phyloP scores from a whole-genome alignment of 192 early-diverging fungal genomes.

The Jimgerdemannia lactiflua region DNA sequence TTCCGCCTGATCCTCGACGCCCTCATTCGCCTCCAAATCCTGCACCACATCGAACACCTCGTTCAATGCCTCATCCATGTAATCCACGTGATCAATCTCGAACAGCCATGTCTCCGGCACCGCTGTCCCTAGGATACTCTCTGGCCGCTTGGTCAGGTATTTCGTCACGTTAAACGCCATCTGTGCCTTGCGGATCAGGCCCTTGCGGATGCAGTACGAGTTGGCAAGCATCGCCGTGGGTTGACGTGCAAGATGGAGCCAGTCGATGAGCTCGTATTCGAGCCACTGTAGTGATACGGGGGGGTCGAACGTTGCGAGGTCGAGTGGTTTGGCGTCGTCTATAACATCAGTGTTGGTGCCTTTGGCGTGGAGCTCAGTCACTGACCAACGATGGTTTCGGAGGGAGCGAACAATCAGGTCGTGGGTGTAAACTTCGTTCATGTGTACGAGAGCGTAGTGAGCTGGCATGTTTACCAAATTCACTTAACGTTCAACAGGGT shows the following conservation, averaged over 20 bases:
- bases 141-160: conserved; percentile 52
- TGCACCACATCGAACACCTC: conserved; percentile 64
- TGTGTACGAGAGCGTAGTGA: conserved; percentile 21
- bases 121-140: conserved; percentile 42
- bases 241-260: conserved; percentile 40
- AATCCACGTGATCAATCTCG: conserved; percentile 62
- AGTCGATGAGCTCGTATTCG: conserved; percentile 65
- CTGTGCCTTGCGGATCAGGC: conserved; percentile 65
- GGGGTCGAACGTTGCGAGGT: not conserved
- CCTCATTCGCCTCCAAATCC: conserved; percentile 48
- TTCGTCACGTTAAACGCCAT: conserved; percentile 60
- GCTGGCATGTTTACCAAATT: no score
- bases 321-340: conserved; percentile 5
- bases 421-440: conserved; percentile 33
- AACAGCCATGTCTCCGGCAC: conserved; percentile 65
- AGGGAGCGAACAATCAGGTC: conserved; percentile 21
- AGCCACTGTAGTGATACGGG: conserved; percentile 43
- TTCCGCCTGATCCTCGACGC: conserved; percentile 8
- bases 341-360: not conserved
- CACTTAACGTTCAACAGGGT: no score
- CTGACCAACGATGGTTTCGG: conserved; percentile 4
- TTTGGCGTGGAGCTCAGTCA: conserved; percentile 8
- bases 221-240: conserved; percentile 25
- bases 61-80: conserved; percentile 65
- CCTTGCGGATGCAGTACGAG: conserved; percentile 67